A percentile compares a stretch with the other conserved stretches of the same genome.
phyloP scores from a whole-genome alignment of 345 rosid species.

The Dovyalis caffra region DNA sequence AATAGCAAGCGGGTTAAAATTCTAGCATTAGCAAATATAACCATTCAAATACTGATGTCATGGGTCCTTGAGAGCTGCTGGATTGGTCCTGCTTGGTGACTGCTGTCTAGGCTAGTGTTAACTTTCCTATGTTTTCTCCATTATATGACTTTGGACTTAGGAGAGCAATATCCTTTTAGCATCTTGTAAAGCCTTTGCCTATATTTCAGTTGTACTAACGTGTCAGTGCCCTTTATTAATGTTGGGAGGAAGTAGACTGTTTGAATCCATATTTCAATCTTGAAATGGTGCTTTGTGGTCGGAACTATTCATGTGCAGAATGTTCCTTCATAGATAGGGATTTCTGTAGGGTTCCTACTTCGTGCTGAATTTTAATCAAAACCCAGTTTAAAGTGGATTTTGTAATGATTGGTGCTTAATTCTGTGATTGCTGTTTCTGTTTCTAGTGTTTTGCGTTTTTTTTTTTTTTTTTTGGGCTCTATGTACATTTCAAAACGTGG shows the following conservation, averaged over 20 bases:
- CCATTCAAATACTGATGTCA: not conserved
- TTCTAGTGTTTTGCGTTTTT: not conserved
- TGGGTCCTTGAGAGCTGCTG: not conserved
- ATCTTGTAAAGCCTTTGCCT: not conserved
- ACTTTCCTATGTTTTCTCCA: not conserved
- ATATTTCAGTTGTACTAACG: not conserved
- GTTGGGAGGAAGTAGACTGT: not conserved
- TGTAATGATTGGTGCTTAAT: too few relatives aligned
- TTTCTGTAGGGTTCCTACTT: not conserved
- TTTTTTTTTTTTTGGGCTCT: too few relatives aligned
- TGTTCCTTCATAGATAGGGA: not conserved
- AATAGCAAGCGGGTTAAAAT: not conserved
- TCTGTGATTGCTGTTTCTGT: not conserved
- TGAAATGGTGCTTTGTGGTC: not conserved
- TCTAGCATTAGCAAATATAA: not conserved
- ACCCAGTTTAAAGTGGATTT: too few relatives aligned
- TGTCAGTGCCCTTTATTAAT: not conserved
- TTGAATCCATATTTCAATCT: not conserved
- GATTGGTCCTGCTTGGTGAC: not conserved
- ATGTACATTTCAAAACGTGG: too few relatives aligned
- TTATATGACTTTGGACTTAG: not conserved
- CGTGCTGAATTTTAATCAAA: not conserved
- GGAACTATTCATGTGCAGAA: not conserved
- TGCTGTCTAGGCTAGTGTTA: not conserved
- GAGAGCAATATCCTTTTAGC: not conserved